Evolutionary conservation across 2,329 filamentous ascomycete genomes (phyloP).

Genomic region (Nemania sp.): DNA sequence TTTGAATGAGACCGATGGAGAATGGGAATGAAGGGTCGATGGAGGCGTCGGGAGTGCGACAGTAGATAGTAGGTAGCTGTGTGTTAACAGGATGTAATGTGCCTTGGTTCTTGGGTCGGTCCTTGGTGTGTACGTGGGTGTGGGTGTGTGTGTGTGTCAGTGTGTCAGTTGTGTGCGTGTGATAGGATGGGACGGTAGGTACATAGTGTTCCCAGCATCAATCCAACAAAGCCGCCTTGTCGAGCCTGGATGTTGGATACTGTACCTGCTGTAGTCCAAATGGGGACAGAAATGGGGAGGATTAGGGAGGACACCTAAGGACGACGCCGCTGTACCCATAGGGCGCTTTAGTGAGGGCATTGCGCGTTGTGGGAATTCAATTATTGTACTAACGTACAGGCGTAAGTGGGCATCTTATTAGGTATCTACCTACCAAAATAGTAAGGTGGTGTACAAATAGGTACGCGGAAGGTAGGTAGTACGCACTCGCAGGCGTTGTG

Average conservation of each 20-base stretch:
- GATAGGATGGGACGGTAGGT: background rate
- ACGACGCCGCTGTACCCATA: background rate
- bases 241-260: background rate
- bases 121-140: background rate
- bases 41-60: constrained; percentile 9
- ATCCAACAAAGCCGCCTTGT: constrained; percentile 18
- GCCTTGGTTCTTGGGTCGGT: constrained; percentile 1
- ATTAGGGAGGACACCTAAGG: constrained; percentile 1
- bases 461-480: too few species aligned
- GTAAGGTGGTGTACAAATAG: background rate
- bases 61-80: background rate
- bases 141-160: background rate
- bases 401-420: too few species aligned
- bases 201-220: background rate
- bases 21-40: constrained; percentile 4
- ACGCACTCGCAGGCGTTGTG: background rate
- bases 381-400: too few species aligned
- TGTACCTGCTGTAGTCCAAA: background rate
- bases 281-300: background rate
- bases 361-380: constrained; percentile 17
- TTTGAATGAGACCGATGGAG: constrained; percentile 22
- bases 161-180: constrained; percentile 1
- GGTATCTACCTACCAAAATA: background rate
- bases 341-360: background rate
- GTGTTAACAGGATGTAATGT: constrained; percentile 6